phyloP scores from a whole-genome alignment of 495 filamentous ascomycete species.

The Letharia columbiana region DNA sequence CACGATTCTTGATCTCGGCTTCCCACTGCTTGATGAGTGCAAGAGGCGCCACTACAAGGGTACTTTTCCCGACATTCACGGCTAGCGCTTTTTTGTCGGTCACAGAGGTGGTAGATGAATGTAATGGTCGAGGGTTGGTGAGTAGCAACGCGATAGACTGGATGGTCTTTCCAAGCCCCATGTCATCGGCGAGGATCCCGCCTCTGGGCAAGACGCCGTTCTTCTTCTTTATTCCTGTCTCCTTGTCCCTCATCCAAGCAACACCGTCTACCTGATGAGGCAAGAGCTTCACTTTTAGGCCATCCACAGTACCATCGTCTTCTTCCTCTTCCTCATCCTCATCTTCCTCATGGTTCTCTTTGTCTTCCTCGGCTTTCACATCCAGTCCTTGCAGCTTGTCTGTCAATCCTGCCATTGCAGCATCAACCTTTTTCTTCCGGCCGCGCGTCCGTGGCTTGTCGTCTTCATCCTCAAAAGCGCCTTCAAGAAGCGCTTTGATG shows the following conservation, averaged over 20 bases:
- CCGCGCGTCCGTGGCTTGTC: slow-evolving; percentile 47
- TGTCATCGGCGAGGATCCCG: slow-evolving; percentile 77
- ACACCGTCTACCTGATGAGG: slow-evolving; percentile 92
- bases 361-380: slow-evolving; percentile 31
- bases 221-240: slow-evolving; percentile 67
- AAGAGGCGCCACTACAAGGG: slow-evolving; percentile 87
- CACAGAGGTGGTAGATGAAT: slow-evolving; percentile 8
- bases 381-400: slow-evolving; percentile 52
- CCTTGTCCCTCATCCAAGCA: slow-evolving; percentile 85
- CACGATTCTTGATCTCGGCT: slow-evolving; percentile 73
- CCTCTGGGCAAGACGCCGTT: slow-evolving; percentile 71
- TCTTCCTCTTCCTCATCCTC: slow-evolving; percentile 59
- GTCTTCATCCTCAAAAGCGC: slow-evolving; percentile 76
- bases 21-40: slow-evolving; percentile 98
- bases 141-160: slow-evolving; percentile 78
- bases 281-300: slow-evolving; percentile 74
- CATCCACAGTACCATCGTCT: slow-evolving; percentile 67
- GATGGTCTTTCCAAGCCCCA: slow-evolving; percentile 61
- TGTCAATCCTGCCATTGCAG: slow-evolving; percentile 45
- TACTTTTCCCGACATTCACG: slow-evolving; percentile 59
- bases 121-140: slow-evolving; percentile 60
- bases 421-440: slow-evolving; percentile 43
- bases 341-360: slow-evolving; percentile 34
- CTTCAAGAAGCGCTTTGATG: slow-evolving; percentile 80
- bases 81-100: slow-evolving; percentile 51